A percentile compares a stretch with the other conserved stretches of the same genome.
These are phyloP conservation scores for Acanthamoeba lenticulata DNA, from an alignment of 208 protist genomes.

Conservation along the genomic window DNA sequence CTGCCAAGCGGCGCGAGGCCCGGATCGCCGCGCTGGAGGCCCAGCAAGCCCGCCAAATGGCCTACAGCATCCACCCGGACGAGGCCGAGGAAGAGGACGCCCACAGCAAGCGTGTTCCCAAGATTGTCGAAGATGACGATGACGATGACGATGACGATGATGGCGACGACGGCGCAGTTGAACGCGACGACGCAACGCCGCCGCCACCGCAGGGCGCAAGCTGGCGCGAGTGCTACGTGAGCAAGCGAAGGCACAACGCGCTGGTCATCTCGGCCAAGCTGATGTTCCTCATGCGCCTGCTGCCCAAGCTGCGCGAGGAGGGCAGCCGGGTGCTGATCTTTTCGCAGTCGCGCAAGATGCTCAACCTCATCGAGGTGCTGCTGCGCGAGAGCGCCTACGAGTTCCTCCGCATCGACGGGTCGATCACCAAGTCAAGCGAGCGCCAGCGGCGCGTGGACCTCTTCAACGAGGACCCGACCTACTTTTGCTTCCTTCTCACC, in stretches of 20 bases:
- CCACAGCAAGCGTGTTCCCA: no score
- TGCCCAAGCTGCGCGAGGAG: conserved; percentile 68
- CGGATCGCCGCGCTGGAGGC: background rate
- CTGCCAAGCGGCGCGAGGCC: background rate
- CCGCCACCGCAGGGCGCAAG: background rate
- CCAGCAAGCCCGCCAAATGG: background rate
- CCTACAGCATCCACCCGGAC: background rate
- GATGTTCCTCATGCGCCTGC: background rate
- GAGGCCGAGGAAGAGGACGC: background rate
- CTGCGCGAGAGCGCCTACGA: conserved; percentile 88
- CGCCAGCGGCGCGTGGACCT: conserved; percentile 93
- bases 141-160: no score
- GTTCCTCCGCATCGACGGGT: conserved; percentile 96
- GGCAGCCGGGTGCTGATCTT: conserved; percentile 85
- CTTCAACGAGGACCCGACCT: conserved; percentile 89
- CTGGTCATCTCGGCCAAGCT: background rate
- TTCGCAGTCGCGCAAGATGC: conserved; percentile 80
- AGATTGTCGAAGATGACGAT: background rate
- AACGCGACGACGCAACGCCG: background rate
- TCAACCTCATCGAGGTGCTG: conserved; percentile 80
- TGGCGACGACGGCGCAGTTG: background rate
- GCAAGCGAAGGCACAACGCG: background rate
- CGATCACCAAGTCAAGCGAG: conserved; percentile 89
- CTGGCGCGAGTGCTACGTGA: conserved; percentile 51
- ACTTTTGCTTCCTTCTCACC: conserved; percentile 82